Evolutionary conservation across 768 basidiomycete species (phyloP).

Genomic region (Mycena indigotica): DNA sequence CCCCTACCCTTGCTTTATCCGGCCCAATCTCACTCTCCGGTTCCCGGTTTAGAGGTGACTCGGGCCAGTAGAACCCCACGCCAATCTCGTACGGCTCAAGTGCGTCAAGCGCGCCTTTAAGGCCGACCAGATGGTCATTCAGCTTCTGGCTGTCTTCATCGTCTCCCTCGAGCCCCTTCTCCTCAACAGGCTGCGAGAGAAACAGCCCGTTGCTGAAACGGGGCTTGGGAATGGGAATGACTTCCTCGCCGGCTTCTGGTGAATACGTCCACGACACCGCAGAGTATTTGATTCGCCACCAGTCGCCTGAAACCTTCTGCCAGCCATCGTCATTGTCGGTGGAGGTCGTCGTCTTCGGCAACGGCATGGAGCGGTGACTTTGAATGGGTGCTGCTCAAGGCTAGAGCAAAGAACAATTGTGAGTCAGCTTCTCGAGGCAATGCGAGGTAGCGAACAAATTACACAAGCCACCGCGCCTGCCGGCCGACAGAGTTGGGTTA

Average conservation of each 20-base stretch:
- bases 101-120: conserved; percentile 39
- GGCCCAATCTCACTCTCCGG: conserved; percentile 25
- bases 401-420: background rate
- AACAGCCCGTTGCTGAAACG: conserved; percentile 40
- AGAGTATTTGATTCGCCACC: conserved; percentile 45
- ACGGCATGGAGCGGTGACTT: conserved; percentile 10
- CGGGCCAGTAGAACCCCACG: conserved; percentile 42
- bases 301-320: conserved; percentile 40
- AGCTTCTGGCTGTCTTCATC: conserved; percentile 33
- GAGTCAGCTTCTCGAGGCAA: background rate
- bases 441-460: background rate
- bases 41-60: conserved; percentile 5
- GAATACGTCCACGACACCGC: conserved; percentile 45
- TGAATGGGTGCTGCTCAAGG: background rate
- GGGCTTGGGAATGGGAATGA: conserved; percentile 25
- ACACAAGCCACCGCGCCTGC: conserved; percentile 5
- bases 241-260: conserved; percentile 9
- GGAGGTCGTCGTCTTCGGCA: conserved; percentile 9
- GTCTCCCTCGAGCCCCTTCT: conserved; percentile 12
- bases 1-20: too few relatives aligned
- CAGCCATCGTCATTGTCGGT: conserved; percentile 40
- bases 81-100: conserved; percentile 42
- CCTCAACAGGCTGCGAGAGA: conserved; percentile 15
- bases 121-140: conserved; percentile 44
- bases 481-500: background rate